These are phyloP conservation scores for Rosa chinensis DNA, from an alignment of 306 rosid species.

Conservation along the genomic window DNA sequence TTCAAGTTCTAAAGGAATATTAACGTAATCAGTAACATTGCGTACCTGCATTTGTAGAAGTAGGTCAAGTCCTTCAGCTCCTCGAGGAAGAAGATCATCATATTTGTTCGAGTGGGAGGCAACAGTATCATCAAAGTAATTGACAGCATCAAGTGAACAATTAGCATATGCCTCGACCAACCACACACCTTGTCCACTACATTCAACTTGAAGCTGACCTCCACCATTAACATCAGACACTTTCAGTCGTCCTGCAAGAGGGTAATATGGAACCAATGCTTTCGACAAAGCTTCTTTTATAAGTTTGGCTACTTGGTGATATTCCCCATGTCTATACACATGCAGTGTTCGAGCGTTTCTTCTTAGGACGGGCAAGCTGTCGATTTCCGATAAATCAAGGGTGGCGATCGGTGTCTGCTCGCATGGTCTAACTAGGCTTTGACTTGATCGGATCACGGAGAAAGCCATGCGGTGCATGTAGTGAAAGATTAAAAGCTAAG, in stretches of 20 bases:
- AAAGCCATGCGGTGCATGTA: constrained; percentile 30
- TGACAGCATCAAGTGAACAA: constrained; percentile 43
- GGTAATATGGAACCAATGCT: constrained; percentile 74
- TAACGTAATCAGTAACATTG: too few species aligned
- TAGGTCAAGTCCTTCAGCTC: constrained; percentile 32
- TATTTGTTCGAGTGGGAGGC: constrained; percentile 34
- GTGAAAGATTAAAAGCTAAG: not conserved
- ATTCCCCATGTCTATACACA: constrained; percentile 45
- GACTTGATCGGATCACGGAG: constrained; percentile 43
- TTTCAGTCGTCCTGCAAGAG: constrained; percentile 62
- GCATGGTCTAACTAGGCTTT: constrained; percentile 46
- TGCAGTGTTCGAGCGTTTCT: constrained; percentile 71
- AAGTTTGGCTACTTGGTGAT: constrained; percentile 31
- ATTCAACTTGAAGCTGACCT: constrained; percentile 40
- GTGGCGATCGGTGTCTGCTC: constrained; percentile 41
- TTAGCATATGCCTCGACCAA: constrained; percentile 58
- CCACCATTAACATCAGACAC: constrained; percentile 16
- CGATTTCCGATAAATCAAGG: constrained; percentile 56
- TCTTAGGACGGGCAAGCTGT: constrained; percentile 51
- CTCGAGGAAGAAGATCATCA: constrained; percentile 57
- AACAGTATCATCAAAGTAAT: constrained; percentile 46
- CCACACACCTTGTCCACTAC: constrained; percentile 62
- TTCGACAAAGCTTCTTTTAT: constrained; percentile 60
- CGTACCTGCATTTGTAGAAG: constrained; percentile 71
- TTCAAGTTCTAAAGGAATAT: too few species aligned